These are phyloP conservation scores for Capsicum rhomboideum DNA, from an alignment of 257 asterid species.

Conservation along the genomic window DNA sequence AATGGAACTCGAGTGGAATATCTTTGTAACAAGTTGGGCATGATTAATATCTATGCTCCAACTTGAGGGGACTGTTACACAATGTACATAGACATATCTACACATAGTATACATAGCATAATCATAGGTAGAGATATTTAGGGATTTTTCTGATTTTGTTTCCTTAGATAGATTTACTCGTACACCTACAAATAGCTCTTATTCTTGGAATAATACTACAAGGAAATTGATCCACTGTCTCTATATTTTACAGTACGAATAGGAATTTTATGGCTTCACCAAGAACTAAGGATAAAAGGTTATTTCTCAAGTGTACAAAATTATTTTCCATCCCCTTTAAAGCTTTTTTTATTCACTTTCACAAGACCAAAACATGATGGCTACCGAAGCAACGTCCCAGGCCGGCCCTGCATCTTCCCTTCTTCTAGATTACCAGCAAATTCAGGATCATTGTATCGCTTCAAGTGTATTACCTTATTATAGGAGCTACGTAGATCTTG, in stretches of 20 bases:
- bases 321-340: neutral
- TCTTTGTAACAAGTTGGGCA: no score
- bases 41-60: no score
- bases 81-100: no score
- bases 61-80: no score
- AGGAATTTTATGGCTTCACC: neutral
- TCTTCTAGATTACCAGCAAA: neutral
- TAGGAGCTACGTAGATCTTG: neutral
- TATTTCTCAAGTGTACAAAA: neutral
- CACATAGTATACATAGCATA: no score
- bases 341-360: neutral
- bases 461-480: neutral
- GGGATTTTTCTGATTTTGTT: no score
- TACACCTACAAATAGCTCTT: no score
- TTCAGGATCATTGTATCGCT: neutral
- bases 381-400: neutral
- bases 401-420: neutral
- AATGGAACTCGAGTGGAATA: no score
- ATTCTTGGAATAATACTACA: no score
- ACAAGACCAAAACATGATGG: neutral
- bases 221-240: no score
- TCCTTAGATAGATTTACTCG: no score
- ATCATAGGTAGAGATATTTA: no score
- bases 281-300: neutral
- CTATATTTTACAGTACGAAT: neutral